A percentile compares a stretch with the other conserved stretches of the same genome.
Evolutionary conservation across 805 yeast species (phyloP).

Genomic region (Pachysolen tannophilus): DNA sequence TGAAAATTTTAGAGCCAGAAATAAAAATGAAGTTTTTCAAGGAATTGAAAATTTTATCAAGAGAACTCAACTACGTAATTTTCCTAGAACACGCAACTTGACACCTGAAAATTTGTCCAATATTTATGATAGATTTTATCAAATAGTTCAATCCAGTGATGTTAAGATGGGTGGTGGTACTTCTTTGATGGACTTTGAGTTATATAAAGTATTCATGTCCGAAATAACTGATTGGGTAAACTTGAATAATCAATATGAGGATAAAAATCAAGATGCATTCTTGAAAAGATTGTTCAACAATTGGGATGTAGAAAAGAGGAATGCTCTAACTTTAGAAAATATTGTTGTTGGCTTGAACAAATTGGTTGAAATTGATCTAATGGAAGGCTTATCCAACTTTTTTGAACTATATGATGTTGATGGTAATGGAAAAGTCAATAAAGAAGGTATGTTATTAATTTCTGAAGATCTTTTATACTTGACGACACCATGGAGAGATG

Average conservation of each 20-base stretch:
- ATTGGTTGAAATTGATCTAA: conserved; percentile 62
- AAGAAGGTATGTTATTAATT: conserved; percentile 73
- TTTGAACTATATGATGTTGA: conserved; percentile 66
- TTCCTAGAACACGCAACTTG: conserved; percentile 66
- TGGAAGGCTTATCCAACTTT: conserved; percentile 72
- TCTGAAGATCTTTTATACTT: conserved; percentile 82
- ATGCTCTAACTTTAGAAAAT: conserved; percentile 57
- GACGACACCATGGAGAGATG: conserved; percentile 83
- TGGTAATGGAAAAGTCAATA: conserved; percentile 51
- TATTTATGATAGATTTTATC: conserved; percentile 79
- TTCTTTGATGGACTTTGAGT: conserved; percentile 58
- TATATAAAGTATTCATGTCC: conserved; percentile 67
- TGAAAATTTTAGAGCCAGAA: conserved; percentile 57
- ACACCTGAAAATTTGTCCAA: conserved; percentile 51
- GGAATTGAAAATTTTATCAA: conserved; percentile 89
- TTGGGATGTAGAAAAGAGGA: conserved; percentile 46
- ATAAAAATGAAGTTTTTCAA: conserved; percentile 68
- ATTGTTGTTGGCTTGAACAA: conserved; percentile 67
- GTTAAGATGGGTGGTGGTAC: conserved; percentile 37
- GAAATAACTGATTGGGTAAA: conserved; percentile 75
- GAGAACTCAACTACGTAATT: conserved; percentile 80
- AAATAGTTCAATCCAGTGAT: conserved; percentile 62
- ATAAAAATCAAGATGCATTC: conserved; percentile 37
- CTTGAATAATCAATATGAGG: conserved; percentile 27
- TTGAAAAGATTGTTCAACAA: conserved; percentile 53